These are phyloP conservation scores for Gypsophila paniculata DNA, from an alignment of 179 eudicot genomes.

Conservation along the genomic window DNA sequence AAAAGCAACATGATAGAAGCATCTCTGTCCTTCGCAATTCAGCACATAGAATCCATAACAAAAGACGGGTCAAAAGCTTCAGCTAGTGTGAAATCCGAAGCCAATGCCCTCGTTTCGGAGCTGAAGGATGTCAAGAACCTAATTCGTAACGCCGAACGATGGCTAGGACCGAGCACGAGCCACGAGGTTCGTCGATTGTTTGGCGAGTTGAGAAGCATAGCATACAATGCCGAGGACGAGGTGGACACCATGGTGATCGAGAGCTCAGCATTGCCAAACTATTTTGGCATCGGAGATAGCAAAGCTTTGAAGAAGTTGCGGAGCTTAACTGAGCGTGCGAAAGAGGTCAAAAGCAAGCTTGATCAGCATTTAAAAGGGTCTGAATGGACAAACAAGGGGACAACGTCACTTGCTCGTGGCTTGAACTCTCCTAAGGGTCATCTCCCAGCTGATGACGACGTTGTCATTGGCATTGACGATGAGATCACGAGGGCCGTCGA, in stretches of 20 bases:
- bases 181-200: conserved; percentile 9
- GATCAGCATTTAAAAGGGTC: conserved; percentile 8
- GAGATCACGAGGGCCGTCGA: conserved; percentile 17
- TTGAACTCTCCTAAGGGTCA: not conserved
- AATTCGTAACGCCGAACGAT: not conserved
- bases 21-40: conserved; percentile 15
- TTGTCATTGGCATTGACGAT: conserved; percentile 22
- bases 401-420: not conserved
- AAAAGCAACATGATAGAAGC: too few relatives aligned
- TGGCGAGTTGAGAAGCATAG: conserved; percentile 13
- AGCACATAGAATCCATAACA: conserved; percentile 18
- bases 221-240: conserved; percentile 27
- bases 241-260: conserved; percentile 15
- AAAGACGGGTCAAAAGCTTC: not conserved
- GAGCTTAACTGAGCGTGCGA: not conserved
- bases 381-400: not conserved
- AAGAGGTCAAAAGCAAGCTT: not conserved
- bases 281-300: not conserved
- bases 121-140: conserved; percentile 5
- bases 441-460: conserved; percentile 18
- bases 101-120: not conserved
- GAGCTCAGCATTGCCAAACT: not conserved
- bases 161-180: not conserved
- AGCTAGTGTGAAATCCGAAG: not conserved
- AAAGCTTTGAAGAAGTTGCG: conserved; percentile 10